phyloP scores from a whole-genome alignment of 305 asterid species.

The Fraxinus ornus region DNA sequence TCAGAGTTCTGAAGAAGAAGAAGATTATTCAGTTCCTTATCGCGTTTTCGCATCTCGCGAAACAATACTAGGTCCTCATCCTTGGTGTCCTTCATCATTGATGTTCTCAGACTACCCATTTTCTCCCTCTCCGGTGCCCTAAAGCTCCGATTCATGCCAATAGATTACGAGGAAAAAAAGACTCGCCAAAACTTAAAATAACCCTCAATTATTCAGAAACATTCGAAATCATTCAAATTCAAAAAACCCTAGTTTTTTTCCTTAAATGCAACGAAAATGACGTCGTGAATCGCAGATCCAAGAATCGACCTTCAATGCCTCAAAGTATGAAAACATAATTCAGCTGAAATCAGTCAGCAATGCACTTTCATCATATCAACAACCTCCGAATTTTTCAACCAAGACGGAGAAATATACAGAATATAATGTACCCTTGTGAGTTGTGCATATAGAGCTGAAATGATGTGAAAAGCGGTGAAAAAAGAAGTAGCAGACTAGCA shows the following conservation, averaged over 20 bases:
- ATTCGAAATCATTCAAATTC: slow-evolving; percentile 26
- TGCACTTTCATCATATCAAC: slow-evolving; percentile 21
- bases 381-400: slow-evolving; percentile 18
- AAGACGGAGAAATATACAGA: slow-evolving; percentile 2
- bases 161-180: background rate
- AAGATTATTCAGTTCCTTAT: slow-evolving; percentile 78
- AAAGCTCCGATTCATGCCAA: slow-evolving; percentile 85
- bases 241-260: slow-evolving; percentile 40
- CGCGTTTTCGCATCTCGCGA: slow-evolving; percentile 86
- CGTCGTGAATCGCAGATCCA: slow-evolving; percentile 44
- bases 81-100: slow-evolving; percentile 57
- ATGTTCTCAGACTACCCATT: slow-evolving; percentile 61
- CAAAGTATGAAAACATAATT: slow-evolving; percentile 25
- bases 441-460: background rate
- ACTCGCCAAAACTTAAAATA: background rate
- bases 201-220: slow-evolving; percentile 32
- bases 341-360: slow-evolving; percentile 45
- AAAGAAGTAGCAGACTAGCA: slow-evolving; percentile 32
- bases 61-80: slow-evolving; percentile 91
- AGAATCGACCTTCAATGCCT: slow-evolving; percentile 35
- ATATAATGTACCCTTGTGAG: background rate
- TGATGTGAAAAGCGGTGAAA: slow-evolving; percentile 8
- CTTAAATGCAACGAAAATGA: slow-evolving; percentile 20
- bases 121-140: slow-evolving; percentile 72
- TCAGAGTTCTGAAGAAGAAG: slow-evolving; percentile 75